phyloP scores from a whole-genome alignment of 768 basidiomycete species.

The Boletus edulis region DNA sequence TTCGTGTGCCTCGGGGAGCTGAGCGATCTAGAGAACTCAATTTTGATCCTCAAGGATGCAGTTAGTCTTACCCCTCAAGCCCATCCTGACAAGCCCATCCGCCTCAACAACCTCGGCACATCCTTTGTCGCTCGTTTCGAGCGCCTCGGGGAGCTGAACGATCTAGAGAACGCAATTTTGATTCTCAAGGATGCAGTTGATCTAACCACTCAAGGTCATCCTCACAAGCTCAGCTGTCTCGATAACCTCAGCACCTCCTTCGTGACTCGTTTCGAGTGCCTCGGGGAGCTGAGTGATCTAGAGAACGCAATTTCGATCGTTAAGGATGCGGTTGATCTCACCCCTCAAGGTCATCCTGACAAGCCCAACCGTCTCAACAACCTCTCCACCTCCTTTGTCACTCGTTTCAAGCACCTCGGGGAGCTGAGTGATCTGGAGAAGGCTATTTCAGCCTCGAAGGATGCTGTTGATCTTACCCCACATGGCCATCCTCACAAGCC shows the following conservation, averaged over 20 bases:
- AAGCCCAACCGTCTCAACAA: background rate
- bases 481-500: too few species aligned
- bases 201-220: background rate
- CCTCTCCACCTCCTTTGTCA: background rate
- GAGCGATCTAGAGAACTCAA: background rate
- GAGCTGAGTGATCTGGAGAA: too few species aligned
- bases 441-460: too few species aligned
- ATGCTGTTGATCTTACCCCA: too few species aligned
- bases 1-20: background rate
- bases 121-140: background rate
- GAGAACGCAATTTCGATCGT: background rate
- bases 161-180: background rate
- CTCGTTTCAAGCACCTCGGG: background rate
- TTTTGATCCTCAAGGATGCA: background rate
- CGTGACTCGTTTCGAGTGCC: background rate
- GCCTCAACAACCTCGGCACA: background rate
- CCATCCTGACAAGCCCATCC: background rate
- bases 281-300: background rate
- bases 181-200: background rate
- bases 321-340: too few species aligned
- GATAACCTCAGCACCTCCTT: background rate
- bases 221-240: background rate
- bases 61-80: background rate
- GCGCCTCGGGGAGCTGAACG: background rate
- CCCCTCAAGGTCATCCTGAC: too few species aligned